phyloP scores from a whole-genome alignment of 2,329 filamentous ascomycete genomes.

The Ophiostoma himal-ulmi region DNA sequence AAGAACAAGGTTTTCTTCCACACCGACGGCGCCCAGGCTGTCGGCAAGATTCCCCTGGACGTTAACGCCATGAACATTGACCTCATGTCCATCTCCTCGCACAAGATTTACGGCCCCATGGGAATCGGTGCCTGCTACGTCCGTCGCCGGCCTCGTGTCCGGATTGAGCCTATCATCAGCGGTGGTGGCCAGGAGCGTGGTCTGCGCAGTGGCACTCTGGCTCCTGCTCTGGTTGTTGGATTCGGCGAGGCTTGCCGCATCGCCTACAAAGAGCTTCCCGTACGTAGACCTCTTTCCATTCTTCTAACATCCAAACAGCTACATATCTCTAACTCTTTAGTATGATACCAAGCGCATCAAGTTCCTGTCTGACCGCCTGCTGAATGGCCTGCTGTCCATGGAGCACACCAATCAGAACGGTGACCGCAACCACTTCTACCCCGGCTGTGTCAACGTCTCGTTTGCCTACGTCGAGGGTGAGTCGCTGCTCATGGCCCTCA shows the following conservation, averaged over 20 bases:
- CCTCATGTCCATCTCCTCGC: conserved; percentile 95
- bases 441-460: conserved; percentile 95
- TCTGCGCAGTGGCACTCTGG: conserved; percentile 86
- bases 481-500: conserved; percentile 94
- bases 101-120: conserved; percentile 98
- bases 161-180: conserved; percentile 90
- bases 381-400: conserved; percentile 75
- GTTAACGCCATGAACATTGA: conserved; percentile 98
- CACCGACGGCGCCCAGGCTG: conserved; percentile 90
- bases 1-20: conserved; percentile 96
- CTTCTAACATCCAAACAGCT: not conserved
- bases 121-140: conserved; percentile 96
- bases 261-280: conserved; percentile 81
- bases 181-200: conserved; percentile 96
- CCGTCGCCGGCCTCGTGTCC: conserved; percentile 82
- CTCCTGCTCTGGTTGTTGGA: conserved; percentile 80
- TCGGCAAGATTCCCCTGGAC: conserved; percentile 96
- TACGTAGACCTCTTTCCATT: conserved; percentile 46
- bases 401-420: conserved; percentile 93
- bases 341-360: conserved; percentile 87
- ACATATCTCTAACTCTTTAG: conserved; percentile 45
- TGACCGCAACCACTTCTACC: conserved; percentile 76
- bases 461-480: conserved; percentile 98
- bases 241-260: conserved; percentile 95
- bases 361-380: conserved; percentile 72